Evolutionary conservation across 306 rosid genomes (phyloP), one percentile per base, ranked within the genome.

Genomic region (Cicer cuneatum): DNA sequence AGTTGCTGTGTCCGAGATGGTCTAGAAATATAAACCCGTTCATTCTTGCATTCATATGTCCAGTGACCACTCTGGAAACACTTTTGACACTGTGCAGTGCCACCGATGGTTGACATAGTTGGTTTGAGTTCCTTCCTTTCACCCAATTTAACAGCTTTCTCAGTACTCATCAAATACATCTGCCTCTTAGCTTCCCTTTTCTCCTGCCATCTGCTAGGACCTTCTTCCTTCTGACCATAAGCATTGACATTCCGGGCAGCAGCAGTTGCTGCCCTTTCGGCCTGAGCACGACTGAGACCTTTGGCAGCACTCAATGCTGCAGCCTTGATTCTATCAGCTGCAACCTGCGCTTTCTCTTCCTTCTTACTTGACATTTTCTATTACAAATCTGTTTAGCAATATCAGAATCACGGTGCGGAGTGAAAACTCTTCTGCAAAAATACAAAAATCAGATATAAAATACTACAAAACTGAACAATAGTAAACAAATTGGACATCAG

Each of bases 121-220:
- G 87, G 40, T 81, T 92, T 95, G 5, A 82, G 80, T 74, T 92
- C 97, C 74, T 92, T 95, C 52, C 99, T 76, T 86, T 85, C 99
- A 63, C 99, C 99, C 88, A 95, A 86, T 78, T 83, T 87, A 49
- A 95, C 99, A 63, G 97, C 96, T 77, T 95, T 90, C 59, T 95
- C 99, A 52, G 99, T 95, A 89, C 99, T 95, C 95, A 87, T 89
- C 88, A 95, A 80, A 80, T 95, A 95, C 99, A 95, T 92, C 76
- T 95, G 99, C 80, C 99, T 90, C 89, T 92, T 95, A 1, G 98
- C 98, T 75, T 95, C 99, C 82, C 97, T 86, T 66, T 95, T 95
- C 90, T 95, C 99, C 88, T 95, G 99, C 99, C 99, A 95, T 90
- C 99, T 86, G 87, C 99, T 95, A 48, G 99, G 99, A n/a, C 99